Base-by-base conservation (phyloP, 164 flowering plant species). In the Nymphaea thermarum region DNA sequence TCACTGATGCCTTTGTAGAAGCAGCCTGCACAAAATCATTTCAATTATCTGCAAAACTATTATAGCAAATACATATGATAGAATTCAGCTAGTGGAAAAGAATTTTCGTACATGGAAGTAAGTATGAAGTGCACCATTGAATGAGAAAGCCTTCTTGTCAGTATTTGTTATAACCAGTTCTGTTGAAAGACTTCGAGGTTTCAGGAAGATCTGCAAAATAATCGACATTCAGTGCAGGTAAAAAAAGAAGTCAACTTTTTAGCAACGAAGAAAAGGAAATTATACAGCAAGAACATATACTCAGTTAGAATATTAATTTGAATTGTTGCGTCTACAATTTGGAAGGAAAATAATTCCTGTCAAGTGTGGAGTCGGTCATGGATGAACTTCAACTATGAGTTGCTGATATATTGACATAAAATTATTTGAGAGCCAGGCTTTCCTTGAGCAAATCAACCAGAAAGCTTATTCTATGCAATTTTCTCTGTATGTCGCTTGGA, bases 91-190 rank as follows among this genome's bases (percentile, higher is more conserved):
- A 6, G 42, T 6, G 64, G 16, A 61, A 61, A 61, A 61, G 0
- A 11, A 62, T 66, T 68, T 25, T 77, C 97, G 82, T 81, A 91
- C 97, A n/a, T 82, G 72, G 72, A 94, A 91, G 74, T 94, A 94
- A 14, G 97, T 88, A 67, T 94, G 98, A 83, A 94, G 78, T 45
- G 98, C 96, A 60, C 89, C 80, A 53, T 67, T 88, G 66, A 94
- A 94, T 51, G 90, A 85, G 79, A 91, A 89, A 43, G 95, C 81
- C 69, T 78, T 87, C 3, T 71, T 76, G 77, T 91, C 97, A 18
- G 85, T 85, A 74, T 94, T 94, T 67, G 82, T 88, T 60, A 94
- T 75, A 60, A 53, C 76, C 12, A 94, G 72, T 71, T 89, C 93
- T 14, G 98, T 94, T 14, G 95, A 94, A 72, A 94, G 88, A 75